phyloP scores from a whole-genome alignment of 75 land plant species.

The Sequoia sempervirens region DNA sequence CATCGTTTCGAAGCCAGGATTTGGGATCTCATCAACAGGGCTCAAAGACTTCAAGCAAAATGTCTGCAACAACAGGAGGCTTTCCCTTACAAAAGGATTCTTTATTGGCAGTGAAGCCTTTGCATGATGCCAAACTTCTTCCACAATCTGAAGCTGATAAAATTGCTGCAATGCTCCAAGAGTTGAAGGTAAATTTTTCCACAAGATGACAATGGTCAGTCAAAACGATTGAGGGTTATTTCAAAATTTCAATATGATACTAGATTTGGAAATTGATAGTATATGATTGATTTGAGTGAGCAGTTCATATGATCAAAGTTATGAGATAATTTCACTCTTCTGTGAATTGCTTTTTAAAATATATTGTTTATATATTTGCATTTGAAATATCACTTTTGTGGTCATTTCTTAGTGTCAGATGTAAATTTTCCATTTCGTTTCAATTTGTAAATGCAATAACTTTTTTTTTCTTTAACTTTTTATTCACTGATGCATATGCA shows the following conservation, averaged over 20 bases:
- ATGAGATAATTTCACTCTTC: background rate
- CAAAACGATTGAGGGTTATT: background rate
- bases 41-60: constrained; percentile 27
- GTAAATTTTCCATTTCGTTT: background rate
- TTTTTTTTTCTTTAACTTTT: background rate
- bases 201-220: background rate
- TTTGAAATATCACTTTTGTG: background rate
- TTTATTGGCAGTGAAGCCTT: constrained; percentile 8
- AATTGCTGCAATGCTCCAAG: constrained; percentile 76
- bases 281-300: background rate
- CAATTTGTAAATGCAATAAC: background rate
- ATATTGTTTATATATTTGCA: background rate
- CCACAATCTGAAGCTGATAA: constrained; percentile 88
- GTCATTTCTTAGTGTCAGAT: background rate
- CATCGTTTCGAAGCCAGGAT: constrained; percentile 57
- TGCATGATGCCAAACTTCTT: constrained; percentile 67
- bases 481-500: constrained; percentile 20
- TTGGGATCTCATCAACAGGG: constrained; percentile 26
- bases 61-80: constrained; percentile 22
- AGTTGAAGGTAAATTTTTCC: constrained; percentile 58
- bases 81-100: constrained; percentile 37
- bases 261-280: background rate
- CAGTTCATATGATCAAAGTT: background rate
- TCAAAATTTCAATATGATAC: background rate
- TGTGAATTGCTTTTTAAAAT: background rate